These are phyloP conservation scores for Ruellia speciosa DNA, from an alignment of 305 asterid species.

Conservation along the genomic window DNA sequence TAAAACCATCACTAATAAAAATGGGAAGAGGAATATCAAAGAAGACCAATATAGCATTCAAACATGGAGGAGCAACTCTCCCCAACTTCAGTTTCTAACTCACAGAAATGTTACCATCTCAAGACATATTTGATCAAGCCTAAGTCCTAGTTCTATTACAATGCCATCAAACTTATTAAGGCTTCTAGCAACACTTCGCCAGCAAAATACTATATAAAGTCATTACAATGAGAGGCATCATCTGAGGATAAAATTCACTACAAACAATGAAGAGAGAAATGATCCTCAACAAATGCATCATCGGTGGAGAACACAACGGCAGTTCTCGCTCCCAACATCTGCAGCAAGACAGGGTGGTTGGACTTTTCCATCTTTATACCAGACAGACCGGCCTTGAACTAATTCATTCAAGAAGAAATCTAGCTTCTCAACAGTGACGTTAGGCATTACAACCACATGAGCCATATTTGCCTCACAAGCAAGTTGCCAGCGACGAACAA, in stretches of 20 bases:
- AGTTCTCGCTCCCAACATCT: conserved; percentile 55
- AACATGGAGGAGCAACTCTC: no score
- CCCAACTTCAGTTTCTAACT: neutral
- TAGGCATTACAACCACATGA: conserved; percentile 88
- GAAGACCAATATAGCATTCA: no score
- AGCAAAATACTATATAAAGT: neutral
- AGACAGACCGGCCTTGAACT: conserved; percentile 40
- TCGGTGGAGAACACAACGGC: conserved; percentile 58
- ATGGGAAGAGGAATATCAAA: neutral
- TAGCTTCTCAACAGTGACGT: conserved; percentile 64
- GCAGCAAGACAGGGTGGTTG: conserved; percentile 70
- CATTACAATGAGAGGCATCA: conserved; percentile 8
- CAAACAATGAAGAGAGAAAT: no score
- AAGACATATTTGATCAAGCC: conserved; percentile 5
- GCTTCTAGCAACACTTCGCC: neutral
- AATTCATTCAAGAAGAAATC: conserved; percentile 61
- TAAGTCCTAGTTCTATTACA: neutral
- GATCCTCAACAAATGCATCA: conserved; percentile 10
- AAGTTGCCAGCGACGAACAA: conserved; percentile 88
- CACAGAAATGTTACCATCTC: neutral
- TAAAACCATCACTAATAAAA: neutral
- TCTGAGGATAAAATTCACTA: conserved; percentile 3
- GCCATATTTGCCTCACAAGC: conserved; percentile 87
- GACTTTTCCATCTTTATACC: conserved; percentile 49
- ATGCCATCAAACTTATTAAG: neutral